These are phyloP conservation scores for Sphaerulina populicola DNA, from an alignment of 2,329 filamentous ascomycete species.

Conservation along the genomic window DNA sequence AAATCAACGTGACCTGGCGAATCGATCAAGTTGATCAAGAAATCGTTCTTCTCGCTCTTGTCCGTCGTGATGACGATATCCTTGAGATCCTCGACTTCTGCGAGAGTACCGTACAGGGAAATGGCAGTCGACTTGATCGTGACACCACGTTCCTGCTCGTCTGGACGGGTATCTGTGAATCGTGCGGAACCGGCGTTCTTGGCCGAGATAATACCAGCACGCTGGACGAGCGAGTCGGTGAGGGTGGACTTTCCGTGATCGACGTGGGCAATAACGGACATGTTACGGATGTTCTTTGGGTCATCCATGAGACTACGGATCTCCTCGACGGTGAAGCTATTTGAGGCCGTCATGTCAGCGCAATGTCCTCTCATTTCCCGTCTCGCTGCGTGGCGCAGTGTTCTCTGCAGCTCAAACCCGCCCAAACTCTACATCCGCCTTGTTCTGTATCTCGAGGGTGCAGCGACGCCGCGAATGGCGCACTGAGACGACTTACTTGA, in stretches of 20 bases:
- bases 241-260: slow-evolving; percentile 99
- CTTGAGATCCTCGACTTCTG: slow-evolving; percentile 78
- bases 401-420: background rate
- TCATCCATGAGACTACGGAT: slow-evolving; percentile 58
- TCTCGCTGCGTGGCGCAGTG: background rate
- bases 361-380: background rate
- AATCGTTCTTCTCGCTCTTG: slow-evolving; percentile 85
- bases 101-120: slow-evolving; percentile 84
- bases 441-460: background rate
- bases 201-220: slow-evolving; percentile 98
- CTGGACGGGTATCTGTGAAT: slow-evolving; percentile 92
- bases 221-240: slow-evolving; percentile 97
- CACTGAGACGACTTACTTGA: slow-evolving; percentile 59
- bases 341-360: slow-evolving; percentile 1
- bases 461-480: background rate
- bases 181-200: slow-evolving; percentile 93
- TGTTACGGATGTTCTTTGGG: slow-evolving; percentile 74
- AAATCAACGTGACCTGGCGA: slow-evolving; percentile 99
- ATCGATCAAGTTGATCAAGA: slow-evolving; percentile 99
- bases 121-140: slow-evolving; percentile 99
- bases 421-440: background rate
- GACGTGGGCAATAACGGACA: slow-evolving; percentile 99
- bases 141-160: slow-evolving; percentile 99
- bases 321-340: slow-evolving; percentile 16
- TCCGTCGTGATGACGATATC: slow-evolving; percentile 85